Base-by-base conservation (phyloP, 495 filamentous ascomycete genomes). In the Acidiella bohemica region DNA sequence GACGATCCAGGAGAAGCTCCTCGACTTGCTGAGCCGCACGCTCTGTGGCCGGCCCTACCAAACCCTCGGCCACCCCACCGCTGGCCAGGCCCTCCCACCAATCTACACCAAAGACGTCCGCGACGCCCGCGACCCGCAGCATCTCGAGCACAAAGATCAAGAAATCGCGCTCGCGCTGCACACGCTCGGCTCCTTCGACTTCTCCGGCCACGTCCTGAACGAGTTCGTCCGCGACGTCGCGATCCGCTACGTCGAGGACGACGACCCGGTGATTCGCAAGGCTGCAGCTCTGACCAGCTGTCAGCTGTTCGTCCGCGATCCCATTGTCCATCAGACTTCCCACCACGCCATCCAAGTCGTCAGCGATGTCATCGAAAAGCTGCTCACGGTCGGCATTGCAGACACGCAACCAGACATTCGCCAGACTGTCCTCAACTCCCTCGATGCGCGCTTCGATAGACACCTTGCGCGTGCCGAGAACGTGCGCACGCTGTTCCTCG, bases 161-260 rank as follows among this genome's bases (percentile, higher is more conserved):
- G 88, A 99, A 55, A 81, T 95, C 47, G 88, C 87, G 22, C 66
- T 96, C 35, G 90, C 90, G 6, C 65, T 97, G 32, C 84, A 85
- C 50, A 96, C 92, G 0, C 65, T 99, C 0, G 90, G 90, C 3
- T 94, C 82, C 53, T 99, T 99, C 53, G 90, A 99, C 53, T 99
- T 99, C 57, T 76, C 77, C 41, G 73, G 71, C 67, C 82, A 95
- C 53, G 79, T 94, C 17, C 61, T 99, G 11, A 99, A 99, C 50
- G 90, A 99, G 52, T 99, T 99, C 46, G 90, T 96, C 28, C 84
- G 90, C 19, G 90, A 99, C 58, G 90, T 96, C 39, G 92, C 92
- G 4, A 93, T 99, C 53, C 87, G 84, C 57, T 99, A 92, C 47
- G 88, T 95, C 36, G 87, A 96, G 53, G 88, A 88, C 42, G 86